These are phyloP conservation scores for Amaranthus hypochondriacus DNA, from an alignment of 148 eudicot species.

Conservation along the genomic window DNA sequence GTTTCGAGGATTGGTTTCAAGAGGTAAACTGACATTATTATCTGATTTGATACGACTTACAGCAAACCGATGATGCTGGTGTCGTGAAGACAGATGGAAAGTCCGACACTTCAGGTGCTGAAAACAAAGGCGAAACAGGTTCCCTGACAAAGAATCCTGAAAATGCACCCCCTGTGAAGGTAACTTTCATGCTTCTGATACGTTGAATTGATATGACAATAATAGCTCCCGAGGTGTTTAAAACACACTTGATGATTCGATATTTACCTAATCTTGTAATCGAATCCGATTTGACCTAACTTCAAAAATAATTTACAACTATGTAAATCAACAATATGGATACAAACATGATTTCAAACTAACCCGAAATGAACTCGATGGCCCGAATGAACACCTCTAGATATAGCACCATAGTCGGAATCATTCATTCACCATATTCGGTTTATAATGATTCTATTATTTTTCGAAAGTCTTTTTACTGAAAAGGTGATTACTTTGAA, in stretches of 20 bases:
- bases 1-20: neutral
- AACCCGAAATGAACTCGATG: no score
- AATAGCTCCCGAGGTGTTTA: no score
- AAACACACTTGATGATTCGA: no score
- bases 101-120: constrained; percentile 39
- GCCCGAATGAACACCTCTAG: no score
- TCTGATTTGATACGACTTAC: constrained; percentile 17
- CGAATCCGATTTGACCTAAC: no score
- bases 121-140: constrained; percentile 44
- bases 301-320: no score
- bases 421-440: neutral
- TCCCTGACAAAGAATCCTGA: constrained; percentile 56
- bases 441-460: neutral
- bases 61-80: constrained; percentile 40
- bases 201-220: neutral
- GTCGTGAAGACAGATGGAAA: constrained; percentile 53
- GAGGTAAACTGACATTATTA: neutral
- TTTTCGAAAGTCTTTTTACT: neutral
- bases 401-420: neutral
- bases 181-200: constrained; percentile 13
- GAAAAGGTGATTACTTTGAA: constrained; percentile 10
- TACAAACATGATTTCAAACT: no score
- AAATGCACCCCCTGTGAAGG: constrained; percentile 44
- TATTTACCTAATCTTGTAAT: no score
- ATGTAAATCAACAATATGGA: no score